Conservation (phyloP, 768 basidiomycete genomes). For the Mrakia gelida region DNA sequence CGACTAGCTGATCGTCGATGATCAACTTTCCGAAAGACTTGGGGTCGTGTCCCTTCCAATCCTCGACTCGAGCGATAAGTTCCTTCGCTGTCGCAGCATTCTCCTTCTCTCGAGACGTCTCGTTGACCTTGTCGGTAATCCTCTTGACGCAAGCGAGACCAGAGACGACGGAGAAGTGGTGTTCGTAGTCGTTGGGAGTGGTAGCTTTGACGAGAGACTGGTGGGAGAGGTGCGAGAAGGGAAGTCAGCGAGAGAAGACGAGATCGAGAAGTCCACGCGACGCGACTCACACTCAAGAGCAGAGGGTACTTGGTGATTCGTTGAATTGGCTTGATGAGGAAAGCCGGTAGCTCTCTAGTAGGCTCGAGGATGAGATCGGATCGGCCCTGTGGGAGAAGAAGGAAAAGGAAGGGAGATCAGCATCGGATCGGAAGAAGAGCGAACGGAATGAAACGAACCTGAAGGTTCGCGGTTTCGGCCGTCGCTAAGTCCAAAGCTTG, state of each 20-base stretch:
- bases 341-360: conserved; percentile 87
- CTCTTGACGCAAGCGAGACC: conserved; percentile 85
- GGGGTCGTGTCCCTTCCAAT: conserved; percentile 98
- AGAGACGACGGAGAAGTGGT: conserved; percentile 72
- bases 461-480: conserved; percentile 76
- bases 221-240: not conserved
- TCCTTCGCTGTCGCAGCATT: conserved; percentile 86
- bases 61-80: conserved; percentile 79
- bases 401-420: not conserved
- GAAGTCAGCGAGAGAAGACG: not conserved
- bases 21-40: conserved; percentile 90
- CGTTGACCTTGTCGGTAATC: conserved; percentile 92
- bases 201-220: conserved; percentile 35
- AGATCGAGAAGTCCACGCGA: not conserved
- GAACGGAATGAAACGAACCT: conserved; percentile 54
- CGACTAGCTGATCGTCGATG: conserved; percentile 90
- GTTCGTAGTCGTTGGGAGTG: conserved; percentile 50
- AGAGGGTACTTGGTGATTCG: conserved; percentile 98
- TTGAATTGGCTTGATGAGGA: conserved; percentile 98
- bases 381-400: not conserved
- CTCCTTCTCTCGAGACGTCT: conserved; percentile 81
- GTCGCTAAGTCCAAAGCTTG: conserved; percentile 80
- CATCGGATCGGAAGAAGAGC: not conserved
- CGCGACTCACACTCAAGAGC: conserved; percentile 66
- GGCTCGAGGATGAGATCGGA: conserved; percentile 63